These are phyloP conservation scores for Phytophthora agathidicida DNA, from an alignment of 352 stramenopile genomes.

Conservation along the genomic window DNA sequence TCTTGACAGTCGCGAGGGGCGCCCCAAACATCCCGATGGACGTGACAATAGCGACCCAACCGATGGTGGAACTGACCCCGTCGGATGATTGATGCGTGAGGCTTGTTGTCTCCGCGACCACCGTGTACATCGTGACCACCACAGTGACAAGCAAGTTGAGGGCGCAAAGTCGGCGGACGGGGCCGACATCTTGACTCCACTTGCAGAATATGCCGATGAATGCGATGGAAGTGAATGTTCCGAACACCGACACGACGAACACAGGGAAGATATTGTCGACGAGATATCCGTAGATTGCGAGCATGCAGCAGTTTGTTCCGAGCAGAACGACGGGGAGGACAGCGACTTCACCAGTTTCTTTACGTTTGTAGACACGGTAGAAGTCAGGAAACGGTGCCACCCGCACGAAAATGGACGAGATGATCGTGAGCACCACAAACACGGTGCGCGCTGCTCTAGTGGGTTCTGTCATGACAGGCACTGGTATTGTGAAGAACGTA, in stretches of 20 bases:
- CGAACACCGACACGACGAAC: conserved; percentile 34
- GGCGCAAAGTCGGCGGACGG: conserved; percentile 25
- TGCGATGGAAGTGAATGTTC: conserved; percentile 22
- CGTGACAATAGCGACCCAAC: conserved; percentile 24
- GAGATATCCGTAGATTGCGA: conserved; percentile 31
- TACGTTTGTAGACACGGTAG: conserved; percentile 19
- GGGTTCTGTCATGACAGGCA: too few relatives aligned
- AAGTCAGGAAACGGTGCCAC: conserved; percentile 26
- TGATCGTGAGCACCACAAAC: conserved; percentile 21
- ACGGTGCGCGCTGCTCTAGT: not conserved
- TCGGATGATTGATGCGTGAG: conserved; percentile 11
- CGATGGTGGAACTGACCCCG: not conserved
- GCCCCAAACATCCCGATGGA: conserved; percentile 43
- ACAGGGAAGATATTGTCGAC: conserved; percentile 40
- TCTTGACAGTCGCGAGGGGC: conserved; percentile 39
- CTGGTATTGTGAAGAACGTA: too few relatives aligned
- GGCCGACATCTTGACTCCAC: conserved; percentile 29
- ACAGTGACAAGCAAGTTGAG: conserved; percentile 31
- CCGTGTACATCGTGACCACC: conserved; percentile 39
- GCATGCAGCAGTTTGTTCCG: conserved; percentile 20
- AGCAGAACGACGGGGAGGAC: conserved; percentile 28
- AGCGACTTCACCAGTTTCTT: conserved; percentile 11
- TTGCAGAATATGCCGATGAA: conserved; percentile 45
- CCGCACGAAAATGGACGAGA: conserved; percentile 20
- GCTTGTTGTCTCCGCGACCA: conserved; percentile 29